Base-by-base conservation (phyloP, 768 basidiomycete genomes). In the Cystofilobasidium ferigula region DNA sequence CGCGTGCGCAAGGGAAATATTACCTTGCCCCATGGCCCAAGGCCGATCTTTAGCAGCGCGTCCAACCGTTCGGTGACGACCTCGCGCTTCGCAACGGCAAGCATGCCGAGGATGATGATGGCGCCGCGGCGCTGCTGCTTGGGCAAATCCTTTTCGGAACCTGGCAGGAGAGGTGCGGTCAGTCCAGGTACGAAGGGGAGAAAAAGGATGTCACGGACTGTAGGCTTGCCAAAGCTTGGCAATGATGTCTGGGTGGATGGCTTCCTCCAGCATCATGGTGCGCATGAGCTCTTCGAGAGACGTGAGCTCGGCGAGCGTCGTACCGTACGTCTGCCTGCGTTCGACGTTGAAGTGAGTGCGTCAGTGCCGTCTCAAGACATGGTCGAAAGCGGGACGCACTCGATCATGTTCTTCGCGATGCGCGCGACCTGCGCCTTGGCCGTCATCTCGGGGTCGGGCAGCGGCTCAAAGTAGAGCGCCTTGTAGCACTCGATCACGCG, bases 271-370 rank as follows among this genome's bases (percentile, higher is more conserved):
- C 88, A 94, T 93, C 87, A 99, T 88, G 35, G 87, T 89, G 48
- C 89, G 82, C 85, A 99, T 86, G 81, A 98, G 86, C 76, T 97
- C 92, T 73, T 99, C 95, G 61, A 98, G 77, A 71, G 90, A 93
- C 1, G 93, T 99, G 47, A 99, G 78, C 74, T 98, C 93, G 1
- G 95, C 95, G 32, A 99, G 80, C 0, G 91, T 93, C 1, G 94
- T 88, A 20, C 86, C 84, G 72, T 90, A 93, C 0, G 95, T 98
- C 47, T 87, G 80, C 74, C 94, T 98, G 67, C 26, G 20, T 18
- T 1, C 24, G 22, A 35, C 16, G 40, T 48, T 16, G 3, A 54
- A 30, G 30, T 28, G 5, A 22, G 30, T 4, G 6, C n/a, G 28
- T 54, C 51, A 54, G 30, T 3, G 7, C 24, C 18, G 32, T 14